Conservation (phyloP, 2,329 filamentous ascomycete genomes). For the Apiospora saccharicola region DNA sequence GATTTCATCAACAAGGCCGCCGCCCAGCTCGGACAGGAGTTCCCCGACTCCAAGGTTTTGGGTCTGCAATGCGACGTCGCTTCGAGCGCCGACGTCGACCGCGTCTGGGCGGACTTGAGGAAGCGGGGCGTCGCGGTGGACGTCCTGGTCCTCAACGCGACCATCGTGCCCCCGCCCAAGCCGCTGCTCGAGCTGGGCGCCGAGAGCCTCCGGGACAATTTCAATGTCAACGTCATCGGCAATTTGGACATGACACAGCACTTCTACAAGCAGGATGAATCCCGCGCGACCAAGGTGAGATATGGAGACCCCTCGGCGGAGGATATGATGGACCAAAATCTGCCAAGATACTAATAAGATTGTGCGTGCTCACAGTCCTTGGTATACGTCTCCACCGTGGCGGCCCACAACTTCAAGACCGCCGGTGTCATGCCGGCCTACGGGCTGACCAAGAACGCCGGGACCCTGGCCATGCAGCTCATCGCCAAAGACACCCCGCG, state of each 20-base stretch:
- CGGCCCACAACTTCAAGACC: not conserved
- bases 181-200: not conserved
- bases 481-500: slow-evolving; percentile 46
- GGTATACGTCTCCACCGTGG: not conserved
- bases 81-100: not conserved
- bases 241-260: slow-evolving; percentile 42
- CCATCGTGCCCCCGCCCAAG: not conserved
- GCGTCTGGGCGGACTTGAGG: slow-evolving; percentile 16
- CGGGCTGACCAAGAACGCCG: slow-evolving; percentile 48
- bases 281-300: slow-evolving; percentile 32
- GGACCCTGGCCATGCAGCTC: slow-evolving; percentile 46
- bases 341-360: not conserved
- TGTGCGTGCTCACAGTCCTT: not conserved
- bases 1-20: slow-evolving; percentile 54
- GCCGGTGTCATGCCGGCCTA: slow-evolving; percentile 35
- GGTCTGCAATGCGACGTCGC: not conserved
- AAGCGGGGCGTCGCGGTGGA: slow-evolving; percentile 39
- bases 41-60: not conserved
- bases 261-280: slow-evolving; percentile 45
- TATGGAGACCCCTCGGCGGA: not conserved
- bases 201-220: slow-evolving; percentile 17
- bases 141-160: slow-evolving; percentile 45
- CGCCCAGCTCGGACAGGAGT: slow-evolving; percentile 34
- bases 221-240: slow-evolving; percentile 40
- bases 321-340: not conserved